Base-by-base conservation (phyloP, 2,329 filamentous ascomycete species). In the Xylogone sp. region DNA sequence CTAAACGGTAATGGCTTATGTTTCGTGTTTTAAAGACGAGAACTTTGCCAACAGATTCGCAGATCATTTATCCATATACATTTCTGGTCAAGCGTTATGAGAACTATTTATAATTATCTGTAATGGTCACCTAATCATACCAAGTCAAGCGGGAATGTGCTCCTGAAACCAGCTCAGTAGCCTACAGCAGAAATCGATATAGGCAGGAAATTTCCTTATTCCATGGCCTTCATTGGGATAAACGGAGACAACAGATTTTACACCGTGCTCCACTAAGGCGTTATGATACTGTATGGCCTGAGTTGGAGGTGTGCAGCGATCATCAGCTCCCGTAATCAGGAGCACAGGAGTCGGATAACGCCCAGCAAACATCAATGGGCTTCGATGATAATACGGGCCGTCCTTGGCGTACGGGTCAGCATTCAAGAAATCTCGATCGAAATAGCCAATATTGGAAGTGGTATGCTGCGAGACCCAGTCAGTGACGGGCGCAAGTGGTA, bases 321-420 rank as follows among this genome's bases (percentile, higher is more conserved):
- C 45, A 1, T 29, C 27, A 21, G 27, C 45, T 1, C 45, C 45
- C n/a, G 45, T 27, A n/a, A 47, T 31, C 45, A 31, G 45, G 22
- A 47, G 10, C 13, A 47, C 45, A 7, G 45, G 45, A 16, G 45
- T 47, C 16, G 21, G 16, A 31, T 20, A 47, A 4, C 18, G 27
- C 10, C 45, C 45, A 4, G 45, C 45, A 20, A 29, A n/a, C 45
- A 47, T 47, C 27, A 31, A 31, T 8, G 46, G 68, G 27, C 27
- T 31, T 31, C 27, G 27, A 13, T 31, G 8, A 13, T 8, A 31
- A 13, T 31, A 31, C 7, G 7, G 27, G 8, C 27, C 27, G 8
- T 13, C 27, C 7, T 7, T 7, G 7, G 27, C 13, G 27, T 31
- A 31, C 13, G 27, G 27, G 27, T 31, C 27, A 13, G 7, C 27